phyloP scores from a whole-genome alignment of 768 basidiomycete genomes.

The Lactarius tabidus region DNA sequence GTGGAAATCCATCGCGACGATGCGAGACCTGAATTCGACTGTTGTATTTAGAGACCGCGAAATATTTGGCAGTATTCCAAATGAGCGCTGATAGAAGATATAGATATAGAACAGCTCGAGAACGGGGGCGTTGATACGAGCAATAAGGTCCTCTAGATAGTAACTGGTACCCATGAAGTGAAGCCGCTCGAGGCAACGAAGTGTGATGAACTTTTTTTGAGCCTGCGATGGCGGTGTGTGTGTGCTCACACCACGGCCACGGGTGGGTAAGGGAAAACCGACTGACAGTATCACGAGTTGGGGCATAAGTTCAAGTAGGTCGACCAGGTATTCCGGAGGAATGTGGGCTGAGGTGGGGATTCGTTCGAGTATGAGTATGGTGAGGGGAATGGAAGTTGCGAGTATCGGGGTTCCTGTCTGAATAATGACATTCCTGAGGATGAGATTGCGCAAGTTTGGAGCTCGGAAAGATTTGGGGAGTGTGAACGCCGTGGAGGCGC shows the following conservation, averaged over 20 bases:
- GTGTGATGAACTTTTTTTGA: background rate
- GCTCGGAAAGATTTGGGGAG: background rate
- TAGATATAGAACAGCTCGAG: background rate
- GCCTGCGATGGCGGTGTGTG: background rate
- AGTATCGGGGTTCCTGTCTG: background rate
- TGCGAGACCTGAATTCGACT: background rate
- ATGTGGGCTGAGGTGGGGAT: background rate
- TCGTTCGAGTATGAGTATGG: background rate
- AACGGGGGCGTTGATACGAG: slow-evolving; percentile 1
- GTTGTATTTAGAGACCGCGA: background rate
- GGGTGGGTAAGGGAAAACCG: background rate
- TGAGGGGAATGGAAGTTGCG: background rate
- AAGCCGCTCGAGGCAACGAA: background rate
- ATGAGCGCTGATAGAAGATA: background rate
- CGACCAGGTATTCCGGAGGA: background rate
- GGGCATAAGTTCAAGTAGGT: background rate
- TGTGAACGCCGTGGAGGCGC: background rate
- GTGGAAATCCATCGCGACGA: background rate
- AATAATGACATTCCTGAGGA: background rate
- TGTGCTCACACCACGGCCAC: background rate
- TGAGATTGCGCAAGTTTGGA: background rate
- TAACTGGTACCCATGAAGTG: background rate
- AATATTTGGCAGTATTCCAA: background rate
- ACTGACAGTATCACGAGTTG: background rate
- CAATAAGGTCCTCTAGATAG: background rate